Evolutionary conservation across 768 basidiomycete genomes (phyloP), one percentile per base, ranked within the genome.

Genomic region (Hortiboletus flavorubellus): DNA sequence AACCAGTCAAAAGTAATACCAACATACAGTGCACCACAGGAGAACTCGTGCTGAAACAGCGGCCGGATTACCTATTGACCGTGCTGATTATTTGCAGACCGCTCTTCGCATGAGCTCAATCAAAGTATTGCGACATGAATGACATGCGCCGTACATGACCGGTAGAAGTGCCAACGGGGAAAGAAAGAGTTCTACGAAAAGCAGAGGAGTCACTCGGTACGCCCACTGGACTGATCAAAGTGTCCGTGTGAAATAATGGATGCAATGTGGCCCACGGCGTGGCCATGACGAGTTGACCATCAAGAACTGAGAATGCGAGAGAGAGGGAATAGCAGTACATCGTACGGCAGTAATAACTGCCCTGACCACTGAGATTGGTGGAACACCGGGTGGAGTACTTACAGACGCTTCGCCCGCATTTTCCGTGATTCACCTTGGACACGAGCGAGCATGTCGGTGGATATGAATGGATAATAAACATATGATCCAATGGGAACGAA

Each of bases 261-360:
- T 60, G 89, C 80, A 58, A 98, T 76, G 64, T 98, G 97, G 40
- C 78, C 79, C 62, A n/a, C n/a, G n/a, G n/a, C 86, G 84, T 2
- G 96, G 98, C 96, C 97, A 98, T 0, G 90, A 85, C 5, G 93
- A 97, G 71, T 98, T 98, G 62, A 91, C 93, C 91, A 96, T 93
- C 43, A 90, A 60, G 71, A 91, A 90, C 51, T 77, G 80, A 3
- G 93, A 85, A 39, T 78, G 79, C 26, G 82, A 80, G 31, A 99
- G 83, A 86, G 4, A 78, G 69, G 1, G 89, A 76, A 69, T 99
- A 98, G 52, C 89, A 80, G 56, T 83, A 82, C 79, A 95, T 93
- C 71, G 91, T 91, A 6, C 93, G 61, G 46, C 85, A 84, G 72
- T 99, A 98, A 70, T 98, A 98, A 10, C 91, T 93, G 62, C 46